These are phyloP conservation scores for Ambrosia hybrid DNA, from an alignment of 140 eudicot genomes.

Conservation along the genomic window DNA sequence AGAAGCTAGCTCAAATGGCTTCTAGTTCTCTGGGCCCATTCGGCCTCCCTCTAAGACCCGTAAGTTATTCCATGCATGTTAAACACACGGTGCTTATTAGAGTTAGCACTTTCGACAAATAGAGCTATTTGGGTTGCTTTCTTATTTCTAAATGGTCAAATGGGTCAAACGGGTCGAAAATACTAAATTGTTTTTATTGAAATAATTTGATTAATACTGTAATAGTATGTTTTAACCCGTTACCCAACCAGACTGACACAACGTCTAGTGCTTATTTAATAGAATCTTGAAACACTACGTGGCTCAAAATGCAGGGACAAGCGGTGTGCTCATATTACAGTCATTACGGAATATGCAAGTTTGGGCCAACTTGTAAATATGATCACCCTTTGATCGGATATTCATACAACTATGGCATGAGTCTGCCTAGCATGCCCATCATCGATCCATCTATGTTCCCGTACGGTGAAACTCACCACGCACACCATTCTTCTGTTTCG, in stretches of 20 bases:
- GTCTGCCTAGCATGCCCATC: slow-evolving; percentile 41
- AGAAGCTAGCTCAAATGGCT: slow-evolving; percentile 52
- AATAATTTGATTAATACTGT: too few species aligned
- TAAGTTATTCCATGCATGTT: slow-evolving; percentile 39
- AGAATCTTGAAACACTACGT: slow-evolving; percentile 1
- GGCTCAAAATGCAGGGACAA: slow-evolving; percentile 60
- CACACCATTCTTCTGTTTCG: slow-evolving; percentile 39
- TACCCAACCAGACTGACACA: slow-evolving; percentile 12
- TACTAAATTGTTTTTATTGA: not conserved
- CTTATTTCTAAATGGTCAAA: not conserved
- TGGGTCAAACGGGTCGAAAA: not conserved
- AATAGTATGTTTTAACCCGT: not conserved
- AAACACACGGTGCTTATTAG: not conserved
- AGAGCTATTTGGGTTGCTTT: not conserved
- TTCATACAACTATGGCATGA: slow-evolving; percentile 41
- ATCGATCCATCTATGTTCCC: slow-evolving; percentile 39
- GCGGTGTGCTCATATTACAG: slow-evolving; percentile 63
- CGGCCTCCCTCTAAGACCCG: slow-evolving; percentile 92
- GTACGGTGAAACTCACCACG: slow-evolving; percentile 31
- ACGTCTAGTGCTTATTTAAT: not conserved
- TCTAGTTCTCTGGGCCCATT: slow-evolving; percentile 60
- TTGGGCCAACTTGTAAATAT: slow-evolving; percentile 76
- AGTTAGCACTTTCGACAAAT: not conserved
- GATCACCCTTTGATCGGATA: slow-evolving; percentile 80
- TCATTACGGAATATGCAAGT: slow-evolving; percentile 72